These are phyloP conservation scores for Myriosclerotinia duriaeana DNA, from an alignment of 2,329 filamentous ascomycete genomes.

Conservation along the genomic window DNA sequence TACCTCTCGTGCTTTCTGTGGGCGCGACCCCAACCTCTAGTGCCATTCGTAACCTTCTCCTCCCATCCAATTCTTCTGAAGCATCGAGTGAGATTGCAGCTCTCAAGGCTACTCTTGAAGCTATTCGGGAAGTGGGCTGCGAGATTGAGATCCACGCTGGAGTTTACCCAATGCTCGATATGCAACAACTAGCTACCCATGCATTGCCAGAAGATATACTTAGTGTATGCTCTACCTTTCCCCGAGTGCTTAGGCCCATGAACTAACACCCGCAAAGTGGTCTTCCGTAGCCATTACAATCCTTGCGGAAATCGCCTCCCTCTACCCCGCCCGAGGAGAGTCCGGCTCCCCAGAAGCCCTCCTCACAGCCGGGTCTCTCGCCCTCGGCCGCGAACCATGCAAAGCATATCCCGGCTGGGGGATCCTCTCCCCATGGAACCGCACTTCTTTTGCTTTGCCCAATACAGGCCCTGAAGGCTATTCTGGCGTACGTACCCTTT, in stretches of 20 bases:
- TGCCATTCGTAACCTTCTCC: constrained; percentile 59
- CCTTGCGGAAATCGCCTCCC: constrained; percentile 67
- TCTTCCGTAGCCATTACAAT: constrained; percentile 65
- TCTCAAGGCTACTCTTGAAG: constrained; percentile 45
- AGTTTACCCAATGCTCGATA: constrained; percentile 72
- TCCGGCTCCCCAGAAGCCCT: constrained; percentile 59
- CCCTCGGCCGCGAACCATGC: constrained; percentile 71
- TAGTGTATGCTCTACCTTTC: background rate
- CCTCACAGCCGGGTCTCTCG: constrained; percentile 66
- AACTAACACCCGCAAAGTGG: constrained; percentile 31
- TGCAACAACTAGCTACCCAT: constrained; percentile 76
- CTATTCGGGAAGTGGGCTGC: constrained; percentile 44
- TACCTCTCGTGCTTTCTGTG: constrained; percentile 59
- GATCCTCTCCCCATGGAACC: constrained; percentile 61
- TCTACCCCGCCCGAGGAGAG: constrained; percentile 60
- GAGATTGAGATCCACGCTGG: constrained; percentile 71
- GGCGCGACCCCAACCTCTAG: constrained; percentile 76
- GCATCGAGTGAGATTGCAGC: constrained; percentile 41
- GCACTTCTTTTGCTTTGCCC: constrained; percentile 26
- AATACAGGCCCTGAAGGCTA: constrained; percentile 19
- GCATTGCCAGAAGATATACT: constrained; percentile 48
- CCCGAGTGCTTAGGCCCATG: constrained; percentile 18
- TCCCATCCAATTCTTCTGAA: constrained; percentile 31
- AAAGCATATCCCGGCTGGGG: constrained; percentile 71
- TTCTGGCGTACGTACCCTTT: constrained; percentile 11